Base-by-base conservation (phyloP, 352 stramenopile species). In the Globisporangium nagaii region DNA sequence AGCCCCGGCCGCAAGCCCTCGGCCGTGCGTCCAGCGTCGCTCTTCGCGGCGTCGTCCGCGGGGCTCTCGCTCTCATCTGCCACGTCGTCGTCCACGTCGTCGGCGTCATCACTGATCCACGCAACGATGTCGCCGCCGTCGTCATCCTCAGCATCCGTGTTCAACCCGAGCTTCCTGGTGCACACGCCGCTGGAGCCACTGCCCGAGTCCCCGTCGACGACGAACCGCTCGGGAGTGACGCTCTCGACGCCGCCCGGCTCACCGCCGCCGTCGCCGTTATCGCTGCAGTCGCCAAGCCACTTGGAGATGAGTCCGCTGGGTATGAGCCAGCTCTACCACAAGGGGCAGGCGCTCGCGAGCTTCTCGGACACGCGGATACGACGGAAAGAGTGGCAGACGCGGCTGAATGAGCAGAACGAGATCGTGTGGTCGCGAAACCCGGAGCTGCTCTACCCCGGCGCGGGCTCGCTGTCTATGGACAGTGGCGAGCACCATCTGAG, bases 381-480 rank as follows among this genome's bases (percentile, higher is more conserved):
- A 28, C 63, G 73, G 24, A 75, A 74, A n/a, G 73, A 84, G 50
- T 84, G 73, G 73, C 58, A 57, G 24, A 44, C 62, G 2, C 44
- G 53, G 7, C 19, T 78, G 0, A 58, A 65, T 12, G 46, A 53
- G 3, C 27, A 66, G 2, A 65, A 63, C 28, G 47, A 72, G 11
- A 55, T 72, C 24, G 65, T 84, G 17, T 84, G 73, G 73, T 48
- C 56, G 5, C 27, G 32, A 4, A 62, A 57, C 13, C 15, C n/a
- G n/a, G 56, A 62, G 7, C 19, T 30, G 1, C 22, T 36, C n/a
- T n/a, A n/a, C n/a, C n/a, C n/a, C n/a, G n/a, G n/a, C n/a, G n/a
- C n/a, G n/a, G n/a, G 19, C 4, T 27, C 20, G 17, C 15, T 53
- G 32, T 30, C 34, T 17, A 31, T 32, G n/a, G 20, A 37, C 42